These are phyloP conservation scores for Wallacemonas rigidus DNA, from an alignment of 208 protist species.

Conservation along the genomic window DNA sequence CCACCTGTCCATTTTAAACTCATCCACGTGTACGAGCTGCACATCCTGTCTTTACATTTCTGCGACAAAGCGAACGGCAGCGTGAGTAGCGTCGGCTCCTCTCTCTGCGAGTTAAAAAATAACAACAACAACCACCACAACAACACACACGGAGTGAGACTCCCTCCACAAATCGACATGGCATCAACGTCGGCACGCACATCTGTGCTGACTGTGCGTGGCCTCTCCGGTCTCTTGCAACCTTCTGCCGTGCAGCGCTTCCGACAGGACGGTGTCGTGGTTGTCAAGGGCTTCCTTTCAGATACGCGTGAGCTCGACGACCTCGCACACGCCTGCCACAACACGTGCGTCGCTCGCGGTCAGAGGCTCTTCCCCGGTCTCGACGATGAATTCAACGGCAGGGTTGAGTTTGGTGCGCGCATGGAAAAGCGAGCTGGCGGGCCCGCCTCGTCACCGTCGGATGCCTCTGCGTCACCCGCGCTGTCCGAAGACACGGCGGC, in stretches of 20 bases:
- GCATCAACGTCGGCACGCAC: not conserved
- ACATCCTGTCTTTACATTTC: no score
- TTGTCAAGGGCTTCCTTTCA: constrained; percentile 49
- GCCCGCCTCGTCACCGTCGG: not conserved
- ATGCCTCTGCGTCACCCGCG: not conserved
- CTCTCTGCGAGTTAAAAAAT: not conserved
- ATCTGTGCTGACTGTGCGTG: constrained; percentile 37
- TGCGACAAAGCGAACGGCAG: no score
- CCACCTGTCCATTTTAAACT: no score
- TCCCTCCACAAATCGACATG: not conserved
- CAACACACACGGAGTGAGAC: not conserved
- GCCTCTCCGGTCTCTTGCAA: constrained; percentile 36
- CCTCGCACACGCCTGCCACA: constrained; percentile 41
- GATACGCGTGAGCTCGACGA: not conserved
- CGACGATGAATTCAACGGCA: constrained; percentile 51
- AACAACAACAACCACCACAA: not conserved
- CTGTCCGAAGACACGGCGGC: constrained; percentile 12
- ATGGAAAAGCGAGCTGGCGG: constrained; percentile 26
- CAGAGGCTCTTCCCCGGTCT: constrained; percentile 57
- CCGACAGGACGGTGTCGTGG: constrained; percentile 58
- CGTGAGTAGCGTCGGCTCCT: no score
- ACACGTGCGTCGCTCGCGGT: constrained; percentile 36
- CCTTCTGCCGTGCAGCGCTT: constrained; percentile 57
- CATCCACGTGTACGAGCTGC: no score
- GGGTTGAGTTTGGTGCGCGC: constrained; percentile 27